Evolutionary conservation across 768 basidiomycete species (phyloP), one percentile per base, ranked within the genome.

Genomic region (Chiua virens): DNA sequence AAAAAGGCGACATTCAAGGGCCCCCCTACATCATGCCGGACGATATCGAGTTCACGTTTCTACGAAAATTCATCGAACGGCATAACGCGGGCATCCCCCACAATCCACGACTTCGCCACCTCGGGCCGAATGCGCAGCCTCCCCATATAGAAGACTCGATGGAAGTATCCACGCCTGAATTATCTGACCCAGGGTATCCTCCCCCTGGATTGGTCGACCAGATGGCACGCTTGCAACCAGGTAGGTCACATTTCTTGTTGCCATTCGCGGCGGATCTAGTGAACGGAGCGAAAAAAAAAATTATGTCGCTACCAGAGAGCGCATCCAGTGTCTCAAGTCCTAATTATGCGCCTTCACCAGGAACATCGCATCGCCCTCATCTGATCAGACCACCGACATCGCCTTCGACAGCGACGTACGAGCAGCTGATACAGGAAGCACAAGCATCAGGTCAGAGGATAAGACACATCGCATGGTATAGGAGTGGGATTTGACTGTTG

Each of bases 11-110:
- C 56, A 91, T 91, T 27, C 86, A 84, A 62, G 88, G 89, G 17
- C 89, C 89, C 3, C 87, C 89, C 21, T 90, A 90, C 67, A 60
- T 78, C 52, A 91, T 91, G 89, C 78, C 87, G 10, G 89, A 90
- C 61, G 82, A 87, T 57, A 67, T 88, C 63, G 88, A 91, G 61
- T 76, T 91, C 53, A 68, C 83, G 1, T 91, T 90, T 71, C 79
- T 91, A 40, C 82, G 87, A 55, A 88, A 86, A 70, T 91, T 91
- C 65, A 82, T 91, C 61, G 89, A 90, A 63, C 78, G 89, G 49
- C 88, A 91, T 63, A 78, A 82, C 8, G 75, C 82, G n/a, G 80
- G 82, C 35, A 80, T 89, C 37, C 81, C 87, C 47, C 89, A 91
- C 65, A 90, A 91, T 62, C 89, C 89, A 45, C 84, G 88, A 36